Percentiles rank a stretch among this genome's conserved stretches.
Conservation (phyloP, 306 rosid species). For the Geum urbanum region DNA sequence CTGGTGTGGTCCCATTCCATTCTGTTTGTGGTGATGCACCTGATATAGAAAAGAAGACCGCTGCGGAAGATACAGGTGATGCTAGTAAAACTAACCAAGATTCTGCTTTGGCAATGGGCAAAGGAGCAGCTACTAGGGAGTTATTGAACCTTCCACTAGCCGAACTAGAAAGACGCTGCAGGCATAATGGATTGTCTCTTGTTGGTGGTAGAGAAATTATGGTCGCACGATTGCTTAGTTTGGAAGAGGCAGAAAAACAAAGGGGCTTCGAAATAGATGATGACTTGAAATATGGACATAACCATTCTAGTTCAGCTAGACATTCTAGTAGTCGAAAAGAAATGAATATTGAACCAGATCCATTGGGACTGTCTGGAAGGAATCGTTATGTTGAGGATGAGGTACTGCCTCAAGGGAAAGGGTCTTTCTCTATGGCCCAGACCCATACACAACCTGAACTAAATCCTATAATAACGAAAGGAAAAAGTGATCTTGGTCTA, state of each 20-base stretch:
- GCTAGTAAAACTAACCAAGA: constrained; percentile 70
- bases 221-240: constrained; percentile 90
- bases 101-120: constrained; percentile 95
- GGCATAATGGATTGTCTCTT: constrained; percentile 96
- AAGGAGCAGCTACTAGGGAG: constrained; percentile 91
- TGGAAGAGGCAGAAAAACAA: constrained; percentile 94
- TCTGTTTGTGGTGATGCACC: constrained; percentile 86
- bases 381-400: constrained; percentile 55
- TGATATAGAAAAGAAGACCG: constrained; percentile 67
- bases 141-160: constrained; percentile 81
- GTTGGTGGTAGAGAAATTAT: constrained; percentile 96
- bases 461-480: constrained; percentile 64
- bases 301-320: constrained; percentile 64
- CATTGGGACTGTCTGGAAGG: constrained; percentile 68
- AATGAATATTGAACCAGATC: constrained; percentile 57
- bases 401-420: constrained; percentile 41
- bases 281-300: constrained; percentile 66
- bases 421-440: constrained; percentile 50
- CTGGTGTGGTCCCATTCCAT: constrained; percentile 83
- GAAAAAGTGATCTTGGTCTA: constrained; percentile 74
- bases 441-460: constrained; percentile 66
- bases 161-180: constrained; percentile 95
- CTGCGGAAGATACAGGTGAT: constrained; percentile 57
- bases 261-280: constrained; percentile 83
- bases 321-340: constrained; percentile 56